A percentile compares a stretch with the other conserved stretches of the same genome.
Evolutionary conservation across 768 basidiomycete species (phyloP).

Genomic region (Phaeotremella skinneri): DNA sequence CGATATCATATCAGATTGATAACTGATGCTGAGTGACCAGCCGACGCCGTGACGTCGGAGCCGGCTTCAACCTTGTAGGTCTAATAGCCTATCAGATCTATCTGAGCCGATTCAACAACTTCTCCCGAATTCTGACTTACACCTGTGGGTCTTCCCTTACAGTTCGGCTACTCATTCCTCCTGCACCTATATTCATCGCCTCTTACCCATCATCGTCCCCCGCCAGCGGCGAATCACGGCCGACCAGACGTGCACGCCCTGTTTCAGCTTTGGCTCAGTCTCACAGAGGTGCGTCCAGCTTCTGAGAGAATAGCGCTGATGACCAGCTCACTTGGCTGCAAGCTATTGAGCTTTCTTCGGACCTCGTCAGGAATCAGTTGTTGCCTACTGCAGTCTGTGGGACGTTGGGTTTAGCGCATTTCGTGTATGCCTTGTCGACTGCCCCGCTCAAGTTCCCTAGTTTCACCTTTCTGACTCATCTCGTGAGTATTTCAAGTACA

Average conservation of each 20-base stretch:
- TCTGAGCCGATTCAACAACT: constrained; percentile 2
- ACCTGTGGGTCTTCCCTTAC: background rate
- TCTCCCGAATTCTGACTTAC: background rate
- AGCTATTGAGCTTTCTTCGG: constrained; percentile 34
- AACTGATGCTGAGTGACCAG: constrained; percentile 11
- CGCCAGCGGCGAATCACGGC: constrained; percentile 25
- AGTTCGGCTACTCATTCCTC: constrained; percentile 47
- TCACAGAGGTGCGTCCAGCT: constrained; percentile 28
- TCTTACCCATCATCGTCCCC: constrained; percentile 43
- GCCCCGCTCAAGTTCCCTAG: constrained; percentile 47
- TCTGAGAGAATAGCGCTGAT: background rate
- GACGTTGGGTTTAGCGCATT: constrained; percentile 33
- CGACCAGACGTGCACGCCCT: constrained; percentile 45
- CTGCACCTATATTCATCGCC: constrained; percentile 47
- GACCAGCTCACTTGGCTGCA: constrained; percentile 41
- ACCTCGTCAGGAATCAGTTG: constrained; percentile 29
- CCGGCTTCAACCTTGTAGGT: constrained; percentile 47
- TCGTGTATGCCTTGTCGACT: constrained; percentile 38
- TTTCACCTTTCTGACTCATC: constrained; percentile 46
- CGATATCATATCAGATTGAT: background rate
- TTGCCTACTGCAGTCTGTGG: constrained; percentile 43
- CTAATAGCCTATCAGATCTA: background rate
- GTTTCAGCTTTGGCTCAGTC: constrained; percentile 43
- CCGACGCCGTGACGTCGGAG: constrained; percentile 33
- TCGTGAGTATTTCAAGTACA: constrained; percentile 20